Percentiles rank a stretch among this genome's conserved stretches.
Conservation (phyloP, 2,329 filamentous ascomycete genomes). For the Exophiala sp. region DNA sequence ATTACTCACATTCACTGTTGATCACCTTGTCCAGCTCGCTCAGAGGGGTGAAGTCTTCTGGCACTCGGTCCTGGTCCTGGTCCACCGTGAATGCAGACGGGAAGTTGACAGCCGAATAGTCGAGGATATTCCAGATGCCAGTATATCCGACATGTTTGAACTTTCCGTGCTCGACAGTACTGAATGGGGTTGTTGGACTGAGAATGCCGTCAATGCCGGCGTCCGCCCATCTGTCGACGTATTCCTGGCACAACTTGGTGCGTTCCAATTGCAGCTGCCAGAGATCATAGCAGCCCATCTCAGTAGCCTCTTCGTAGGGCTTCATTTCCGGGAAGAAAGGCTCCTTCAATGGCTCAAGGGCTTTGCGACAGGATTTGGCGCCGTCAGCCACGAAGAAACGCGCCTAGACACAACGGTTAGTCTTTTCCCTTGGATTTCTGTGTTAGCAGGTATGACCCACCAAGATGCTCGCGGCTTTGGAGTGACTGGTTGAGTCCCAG, state of each 20-base stretch:
- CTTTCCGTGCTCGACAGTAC: slow-evolving; percentile 54
- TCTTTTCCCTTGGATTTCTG: slow-evolving; percentile 51
- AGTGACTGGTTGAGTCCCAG: slow-evolving; percentile 39
- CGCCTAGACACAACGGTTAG: slow-evolving; percentile 36
- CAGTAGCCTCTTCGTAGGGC: slow-evolving; percentile 30
- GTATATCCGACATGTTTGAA: slow-evolving; percentile 58
- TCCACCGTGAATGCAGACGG: slow-evolving; percentile 1
- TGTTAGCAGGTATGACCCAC: slow-evolving; percentile 55
- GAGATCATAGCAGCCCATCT: slow-evolving; percentile 33
- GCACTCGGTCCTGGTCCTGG: not conserved
- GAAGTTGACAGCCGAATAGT: slow-evolving; percentile 40
- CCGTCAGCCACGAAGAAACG: slow-evolving; percentile 2
- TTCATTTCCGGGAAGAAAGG: not conserved
- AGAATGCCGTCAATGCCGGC: slow-evolving; percentile 54
- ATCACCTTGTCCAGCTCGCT: slow-evolving; percentile 1
- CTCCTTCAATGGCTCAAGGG: slow-evolving; percentile 16
- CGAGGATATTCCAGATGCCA: slow-evolving; percentile 57
- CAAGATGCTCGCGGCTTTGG: slow-evolving; percentile 34
- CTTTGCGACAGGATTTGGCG: slow-evolving; percentile 34
- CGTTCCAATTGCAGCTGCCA: slow-evolving; percentile 35
- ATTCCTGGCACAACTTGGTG: slow-evolving; percentile 42
- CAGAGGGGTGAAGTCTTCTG: not conserved
- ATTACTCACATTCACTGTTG: slow-evolving; percentile 2
- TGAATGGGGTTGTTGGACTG: slow-evolving; percentile 57
- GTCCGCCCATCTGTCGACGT: slow-evolving; percentile 42